Conservation (phyloP, 2,329 filamentous ascomycete species). For the Colletotrichum sidae region DNA sequence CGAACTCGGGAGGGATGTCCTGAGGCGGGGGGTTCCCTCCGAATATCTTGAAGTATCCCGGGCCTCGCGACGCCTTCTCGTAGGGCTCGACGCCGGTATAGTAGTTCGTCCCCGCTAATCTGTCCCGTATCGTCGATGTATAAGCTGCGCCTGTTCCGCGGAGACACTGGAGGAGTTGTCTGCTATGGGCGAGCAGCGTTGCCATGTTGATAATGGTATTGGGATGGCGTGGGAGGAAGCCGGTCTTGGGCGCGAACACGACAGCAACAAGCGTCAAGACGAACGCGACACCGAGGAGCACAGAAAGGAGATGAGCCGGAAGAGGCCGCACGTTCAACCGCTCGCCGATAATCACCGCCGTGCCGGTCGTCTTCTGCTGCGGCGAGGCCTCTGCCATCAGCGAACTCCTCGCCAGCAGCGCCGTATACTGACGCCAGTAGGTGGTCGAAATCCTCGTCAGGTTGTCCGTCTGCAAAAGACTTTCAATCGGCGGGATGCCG, state of each 20-base stretch:
- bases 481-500: constrained; percentile 38
- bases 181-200: constrained; percentile 50
- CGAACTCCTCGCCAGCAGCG: constrained; percentile 46
- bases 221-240: constrained; percentile 51
- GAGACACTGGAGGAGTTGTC: constrained; percentile 48
- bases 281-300: constrained; percentile 43
- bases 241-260: constrained; percentile 44
- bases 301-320: constrained; percentile 47
- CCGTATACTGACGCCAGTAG: constrained; percentile 50
- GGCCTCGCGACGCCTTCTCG: constrained; percentile 43
- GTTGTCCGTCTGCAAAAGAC: constrained; percentile 41
- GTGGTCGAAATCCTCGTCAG: constrained; percentile 43
- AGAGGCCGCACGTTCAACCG: constrained; percentile 45
- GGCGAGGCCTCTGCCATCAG: constrained; percentile 41
- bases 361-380: constrained; percentile 36
- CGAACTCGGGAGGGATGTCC: constrained; percentile 31
- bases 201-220: constrained; percentile 50
- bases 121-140: constrained; percentile 41
- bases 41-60: constrained; percentile 43
- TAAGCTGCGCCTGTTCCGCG: constrained; percentile 49
- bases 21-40: constrained; percentile 33
- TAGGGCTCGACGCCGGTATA: constrained; percentile 50
- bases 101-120: constrained; percentile 44
- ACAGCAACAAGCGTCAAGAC: constrained; percentile 39
- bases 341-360: constrained; percentile 43